These are phyloP conservation scores for Yarrowia galli DNA, from an alignment of 1,139 yeast species.

Conservation along the genomic window DNA sequence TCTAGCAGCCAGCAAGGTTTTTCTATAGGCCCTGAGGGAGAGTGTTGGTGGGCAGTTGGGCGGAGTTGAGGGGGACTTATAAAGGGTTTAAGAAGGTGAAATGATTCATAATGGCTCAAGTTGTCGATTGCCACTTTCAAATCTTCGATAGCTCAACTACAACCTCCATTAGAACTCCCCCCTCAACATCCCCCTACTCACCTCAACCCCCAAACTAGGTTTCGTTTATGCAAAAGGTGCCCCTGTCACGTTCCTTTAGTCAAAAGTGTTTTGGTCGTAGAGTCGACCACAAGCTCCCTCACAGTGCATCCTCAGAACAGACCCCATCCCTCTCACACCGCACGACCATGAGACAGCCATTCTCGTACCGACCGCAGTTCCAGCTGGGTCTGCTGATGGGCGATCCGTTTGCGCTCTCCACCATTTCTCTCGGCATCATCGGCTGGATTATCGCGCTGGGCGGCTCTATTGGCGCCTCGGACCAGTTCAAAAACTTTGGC, in stretches of 20 bases:
- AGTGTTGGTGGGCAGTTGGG: neutral
- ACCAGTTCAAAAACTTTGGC: slow-evolving; percentile 74
- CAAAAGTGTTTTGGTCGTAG: neutral
- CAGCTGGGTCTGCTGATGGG: slow-evolving; percentile 46
- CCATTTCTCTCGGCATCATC: slow-evolving; percentile 44
- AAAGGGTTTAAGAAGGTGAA: neutral
- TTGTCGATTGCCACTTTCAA: too few relatives aligned
- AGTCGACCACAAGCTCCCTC: too few relatives aligned
- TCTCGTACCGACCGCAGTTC: slow-evolving; percentile 37
- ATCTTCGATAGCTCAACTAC: neutral
- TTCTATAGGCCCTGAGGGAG: neutral
- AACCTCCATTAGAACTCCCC: too few relatives aligned
- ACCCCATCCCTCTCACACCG: neutral
- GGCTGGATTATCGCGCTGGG: slow-evolving; percentile 86
- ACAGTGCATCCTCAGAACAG: too few relatives aligned
- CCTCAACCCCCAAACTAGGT: neutral
- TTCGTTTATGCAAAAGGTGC: slow-evolving; percentile 29
- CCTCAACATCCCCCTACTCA: neutral
- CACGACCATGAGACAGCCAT: slow-evolving; percentile 31
- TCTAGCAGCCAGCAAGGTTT: slow-evolving; percentile 34
- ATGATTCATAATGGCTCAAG: neutral
- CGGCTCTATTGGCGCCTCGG: slow-evolving; percentile 70
- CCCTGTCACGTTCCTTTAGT: slow-evolving; percentile 31
- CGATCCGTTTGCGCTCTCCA: slow-evolving; percentile 54
- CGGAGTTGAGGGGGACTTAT: neutral